Base-by-base conservation (phyloP, 2,329 filamentous ascomycete species). In the Ceratocystis papillata region DNA sequence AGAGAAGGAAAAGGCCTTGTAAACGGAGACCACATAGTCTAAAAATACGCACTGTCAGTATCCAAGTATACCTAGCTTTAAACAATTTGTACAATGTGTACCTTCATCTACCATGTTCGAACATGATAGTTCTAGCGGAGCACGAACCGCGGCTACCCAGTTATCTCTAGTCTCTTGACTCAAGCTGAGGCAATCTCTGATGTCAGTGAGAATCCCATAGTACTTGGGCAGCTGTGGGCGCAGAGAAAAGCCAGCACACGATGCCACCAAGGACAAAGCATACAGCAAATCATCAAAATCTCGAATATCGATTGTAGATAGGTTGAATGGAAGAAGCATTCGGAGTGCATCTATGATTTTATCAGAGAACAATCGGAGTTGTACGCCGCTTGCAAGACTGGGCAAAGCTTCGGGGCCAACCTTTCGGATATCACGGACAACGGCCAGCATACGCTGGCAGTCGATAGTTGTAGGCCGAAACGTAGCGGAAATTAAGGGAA, bases 1-100 rank as follows among this genome's bases (percentile, higher is more conserved):
- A 3, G 71, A 70, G n/a, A 73, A 70, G 1, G 75, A 75, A 63
- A 80, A 73, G 3, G 75, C 73, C 25, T 68, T 66, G 46, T 79
- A 79, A 0, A 22, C n/a, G 25, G 44, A 20, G 30, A 20, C 3
- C 25, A 37, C 62, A 10, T 65, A 63, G 25, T 44, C 20, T 60
- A 10, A 28, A 53, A 15, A 37, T 33, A 33, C n/a, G 20, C 3
- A 33, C 17, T 37, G 61, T 50, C 6, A 48, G 44, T 28, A 28
- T 15, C 22, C 48, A 53, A 22, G 48, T 28, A 41, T 41, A 15
- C 0, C 37, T 41, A 41, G 37, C 10, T 41, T 41, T 41, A 15
- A 12, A 41, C 12, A 4, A 1, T 41, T 41, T n/a, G 25, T 53
- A 53, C 22, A 50, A 20, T 20, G 28, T 17, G n/a, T 63, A 63